Conservation (phyloP, 257 asterid species). For the Galeopsis tetrahit region DNA sequence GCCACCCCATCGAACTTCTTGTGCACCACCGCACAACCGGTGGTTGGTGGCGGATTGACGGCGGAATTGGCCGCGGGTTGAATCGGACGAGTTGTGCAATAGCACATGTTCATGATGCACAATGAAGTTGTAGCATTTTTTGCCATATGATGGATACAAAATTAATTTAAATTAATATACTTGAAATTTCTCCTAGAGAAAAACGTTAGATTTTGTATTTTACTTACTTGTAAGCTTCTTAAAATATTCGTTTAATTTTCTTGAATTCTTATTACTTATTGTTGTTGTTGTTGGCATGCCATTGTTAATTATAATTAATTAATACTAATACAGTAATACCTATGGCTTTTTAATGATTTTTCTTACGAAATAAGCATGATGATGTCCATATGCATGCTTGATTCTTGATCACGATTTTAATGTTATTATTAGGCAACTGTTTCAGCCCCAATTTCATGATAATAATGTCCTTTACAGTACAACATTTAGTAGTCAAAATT, state of each 20-base stretch:
- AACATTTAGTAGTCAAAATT: background rate
- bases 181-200: constrained; percentile 20
- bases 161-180: background rate
- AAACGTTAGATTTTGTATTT: constrained; percentile 25
- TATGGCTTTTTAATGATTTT: constrained; percentile 22
- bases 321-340: background rate
- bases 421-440: constrained; percentile 14
- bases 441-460: background rate
- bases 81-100: constrained; percentile 32
- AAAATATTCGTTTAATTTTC: constrained; percentile 15
- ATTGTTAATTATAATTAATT: constrained; percentile 30
- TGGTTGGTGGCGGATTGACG: constrained; percentile 31
- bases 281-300: constrained; percentile 37
- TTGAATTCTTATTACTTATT: constrained; percentile 27
- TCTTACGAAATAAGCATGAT: constrained; percentile 31
- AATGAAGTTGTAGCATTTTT: constrained; percentile 27
- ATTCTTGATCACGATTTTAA: constrained; percentile 33
- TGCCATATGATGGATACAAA: constrained; percentile 30
- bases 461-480: background rate
- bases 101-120: constrained; percentile 40
- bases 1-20: constrained; percentile 49
- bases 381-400: constrained; percentile 34
- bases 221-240: constrained; percentile 35
- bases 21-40: constrained; percentile 30
- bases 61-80: constrained; percentile 19